Conservation (phyloP, 2,329 filamentous ascomycete genomes). For the Penicillium hesseltinei region DNA sequence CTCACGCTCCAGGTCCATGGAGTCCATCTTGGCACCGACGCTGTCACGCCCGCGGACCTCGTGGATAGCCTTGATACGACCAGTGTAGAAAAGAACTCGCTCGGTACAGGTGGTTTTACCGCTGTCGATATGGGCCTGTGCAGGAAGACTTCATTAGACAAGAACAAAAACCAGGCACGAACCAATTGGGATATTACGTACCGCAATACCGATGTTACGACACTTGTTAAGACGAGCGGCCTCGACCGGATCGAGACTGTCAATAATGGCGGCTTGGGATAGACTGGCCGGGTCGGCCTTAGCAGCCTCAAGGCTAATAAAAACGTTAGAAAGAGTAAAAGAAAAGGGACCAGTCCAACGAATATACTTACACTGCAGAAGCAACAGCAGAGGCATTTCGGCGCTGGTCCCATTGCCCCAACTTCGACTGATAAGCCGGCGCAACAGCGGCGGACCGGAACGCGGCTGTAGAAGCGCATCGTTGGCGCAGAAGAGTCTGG, state of each 20-base stretch:
- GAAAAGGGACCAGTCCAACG: not conserved
- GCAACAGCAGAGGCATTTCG: conserved; percentile 45
- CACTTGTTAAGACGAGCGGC: conserved; percentile 74
- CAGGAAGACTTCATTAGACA: conserved; percentile 9
- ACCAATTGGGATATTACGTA: conserved; percentile 45
- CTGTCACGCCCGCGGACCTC: conserved; percentile 87
- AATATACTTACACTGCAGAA: conserved; percentile 43
- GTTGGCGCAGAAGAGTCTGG: conserved; percentile 36
- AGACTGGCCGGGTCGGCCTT: conserved; percentile 56
- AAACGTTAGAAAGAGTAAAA: conserved; percentile 4
- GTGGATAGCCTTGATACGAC: conserved; percentile 93
- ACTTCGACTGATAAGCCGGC: conserved; percentile 36
- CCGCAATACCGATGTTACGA: conserved; percentile 96
- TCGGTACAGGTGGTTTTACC: conserved; percentile 97
- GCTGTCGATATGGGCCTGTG: conserved; percentile 91
- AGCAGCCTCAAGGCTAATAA: conserved; percentile 55
- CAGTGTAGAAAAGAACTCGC: conserved; percentile 96
- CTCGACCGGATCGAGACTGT: conserved; percentile 79
- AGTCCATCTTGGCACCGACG: conserved; percentile 99
- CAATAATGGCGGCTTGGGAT: conserved; percentile 66
- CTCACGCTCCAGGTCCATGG: conserved; percentile 97
- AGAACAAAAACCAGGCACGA: not conserved
- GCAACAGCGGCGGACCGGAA: conserved; percentile 34
- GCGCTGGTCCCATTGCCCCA: conserved; percentile 45
- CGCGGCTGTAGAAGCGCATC: conserved; percentile 41